Conservation (phyloP, 805 yeast species). For the Saturnispora saitoi region DNA sequence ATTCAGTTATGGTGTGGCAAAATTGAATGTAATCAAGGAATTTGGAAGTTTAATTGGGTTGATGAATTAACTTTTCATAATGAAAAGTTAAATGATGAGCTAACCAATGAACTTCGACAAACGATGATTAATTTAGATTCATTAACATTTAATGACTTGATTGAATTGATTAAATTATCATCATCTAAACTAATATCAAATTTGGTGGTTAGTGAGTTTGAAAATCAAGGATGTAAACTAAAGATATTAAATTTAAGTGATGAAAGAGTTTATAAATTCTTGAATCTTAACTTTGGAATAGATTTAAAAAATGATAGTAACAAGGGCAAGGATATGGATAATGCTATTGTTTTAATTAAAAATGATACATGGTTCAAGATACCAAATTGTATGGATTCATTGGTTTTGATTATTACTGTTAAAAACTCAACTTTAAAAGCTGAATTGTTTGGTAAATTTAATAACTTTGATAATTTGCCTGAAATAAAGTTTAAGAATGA, state of each 20-base stretch:
- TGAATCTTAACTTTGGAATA: conserved; percentile 24
- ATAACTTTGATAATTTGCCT: conserved; percentile 19
- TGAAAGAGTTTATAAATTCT: conserved; percentile 15
- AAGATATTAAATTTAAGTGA: conserved; percentile 24
- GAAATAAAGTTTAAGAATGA: conserved; percentile 22
- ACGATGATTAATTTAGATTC: conserved; percentile 5
- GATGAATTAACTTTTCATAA: conserved; percentile 22
- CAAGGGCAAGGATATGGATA: conserved; percentile 12
- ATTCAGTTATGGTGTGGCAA: conserved; percentile 47
- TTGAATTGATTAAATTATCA: conserved; percentile 34
- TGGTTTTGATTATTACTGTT: conserved; percentile 27
- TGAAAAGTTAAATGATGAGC: neutral
- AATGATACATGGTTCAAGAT: conserved; percentile 31
- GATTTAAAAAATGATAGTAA: conserved; percentile 3
- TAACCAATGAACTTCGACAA: neutral
- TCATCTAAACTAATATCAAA: conserved; percentile 43
- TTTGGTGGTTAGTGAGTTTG: conserved; percentile 43
- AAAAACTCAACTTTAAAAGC: conserved; percentile 24
- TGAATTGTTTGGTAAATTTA: conserved; percentile 29
- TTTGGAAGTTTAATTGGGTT: conserved; percentile 49
- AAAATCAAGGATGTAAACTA: conserved; percentile 31
- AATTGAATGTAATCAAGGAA: conserved; percentile 40
- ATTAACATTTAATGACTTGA: conserved; percentile 27
- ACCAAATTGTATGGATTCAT: conserved; percentile 29
- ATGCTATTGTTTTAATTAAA: conserved; percentile 27